Base-by-base conservation (phyloP, 2,329 filamentous ascomycete species). In the Chlorencoelia australis region DNA sequence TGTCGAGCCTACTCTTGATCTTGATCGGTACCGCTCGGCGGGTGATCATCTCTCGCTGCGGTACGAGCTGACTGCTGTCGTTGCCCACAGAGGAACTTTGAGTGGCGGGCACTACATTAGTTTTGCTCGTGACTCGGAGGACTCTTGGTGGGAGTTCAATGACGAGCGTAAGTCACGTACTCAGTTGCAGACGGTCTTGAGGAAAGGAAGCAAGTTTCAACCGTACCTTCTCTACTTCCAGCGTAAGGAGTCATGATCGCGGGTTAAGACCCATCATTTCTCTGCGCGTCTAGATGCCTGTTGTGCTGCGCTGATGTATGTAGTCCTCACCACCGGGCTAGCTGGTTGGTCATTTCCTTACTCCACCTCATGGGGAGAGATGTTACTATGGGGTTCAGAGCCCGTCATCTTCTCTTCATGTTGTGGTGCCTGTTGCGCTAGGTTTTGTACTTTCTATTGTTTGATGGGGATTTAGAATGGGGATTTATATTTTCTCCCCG, bases 41-140 rank as follows among this genome's bases (percentile, higher is more conserved):
- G 38, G 25, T 13, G 27, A 33, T 31, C 14, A 18, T 39, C 6
- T 41, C 26, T 13, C 30, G 18, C 24, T 48, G 15, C 39, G 28
- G 16, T 61, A 59, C 35, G 45, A 53, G 21, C 46, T 60, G 9
- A 32, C 42, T 2, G 46, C 55, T 7, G 49, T 56, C 3, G 42
- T 60, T 7, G 47, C 51, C 27, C 58, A 60, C 36, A 22, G 11
- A 2, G 52, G 52, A 6, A 42, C 9, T 5, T 16, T 35, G 3
- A 33, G 35, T 9, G 37, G 7, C 8, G 52, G 52, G 2, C 52
- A 54, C 25, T 54, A 54, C 30, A 33, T 46, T n/a, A 47, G 43
- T 27, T 32, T 35, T 32, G 44, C 48, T 3, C 39, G 35, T 13
- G 49, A 42, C 13, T 34, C 42, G 2, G 45, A 52, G 30, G 44